phyloP scores from a whole-genome alignment of 805 yeast species.

The Blastobotrys parvus region DNA sequence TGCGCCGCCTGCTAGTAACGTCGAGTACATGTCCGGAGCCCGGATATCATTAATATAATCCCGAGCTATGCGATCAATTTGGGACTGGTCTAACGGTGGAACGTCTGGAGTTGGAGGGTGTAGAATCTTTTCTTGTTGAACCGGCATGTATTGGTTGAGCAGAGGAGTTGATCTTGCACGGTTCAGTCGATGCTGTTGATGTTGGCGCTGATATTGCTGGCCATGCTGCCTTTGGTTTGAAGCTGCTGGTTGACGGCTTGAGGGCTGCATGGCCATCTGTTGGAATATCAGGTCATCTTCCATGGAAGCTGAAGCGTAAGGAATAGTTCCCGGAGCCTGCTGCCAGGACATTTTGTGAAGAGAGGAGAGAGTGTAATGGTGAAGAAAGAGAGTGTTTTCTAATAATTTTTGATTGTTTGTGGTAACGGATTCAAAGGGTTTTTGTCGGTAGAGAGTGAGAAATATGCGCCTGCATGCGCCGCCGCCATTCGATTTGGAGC shows the following conservation, averaged over 20 bases:
- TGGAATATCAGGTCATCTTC: background rate
- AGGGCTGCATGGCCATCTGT: background rate
- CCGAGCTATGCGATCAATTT: background rate
- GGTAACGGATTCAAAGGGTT: too few species aligned
- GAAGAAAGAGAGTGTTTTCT: too few species aligned
- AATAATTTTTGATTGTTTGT: too few species aligned
- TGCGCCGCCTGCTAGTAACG: background rate
- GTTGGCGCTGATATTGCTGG: background rate
- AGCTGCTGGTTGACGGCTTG: background rate
- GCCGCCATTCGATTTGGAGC: too few species aligned
- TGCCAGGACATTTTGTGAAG: background rate
- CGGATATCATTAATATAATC: background rate
- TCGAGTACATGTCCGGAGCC: background rate
- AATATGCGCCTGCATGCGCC: too few species aligned
- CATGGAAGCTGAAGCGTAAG: background rate
- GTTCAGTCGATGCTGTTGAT: background rate
- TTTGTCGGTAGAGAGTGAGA: too few species aligned
- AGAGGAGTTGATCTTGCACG: background rate
- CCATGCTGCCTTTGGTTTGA: background rate
- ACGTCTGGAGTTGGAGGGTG: background rate
- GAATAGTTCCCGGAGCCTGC: background rate
- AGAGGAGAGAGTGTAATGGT: too few species aligned
- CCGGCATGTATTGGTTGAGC: background rate
- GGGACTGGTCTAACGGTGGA: background rate
- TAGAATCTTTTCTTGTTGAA: background rate